These are phyloP conservation scores for Chamaecrista fasciculata DNA, from an alignment of 306 rosid genomes.

Conservation along the genomic window DNA sequence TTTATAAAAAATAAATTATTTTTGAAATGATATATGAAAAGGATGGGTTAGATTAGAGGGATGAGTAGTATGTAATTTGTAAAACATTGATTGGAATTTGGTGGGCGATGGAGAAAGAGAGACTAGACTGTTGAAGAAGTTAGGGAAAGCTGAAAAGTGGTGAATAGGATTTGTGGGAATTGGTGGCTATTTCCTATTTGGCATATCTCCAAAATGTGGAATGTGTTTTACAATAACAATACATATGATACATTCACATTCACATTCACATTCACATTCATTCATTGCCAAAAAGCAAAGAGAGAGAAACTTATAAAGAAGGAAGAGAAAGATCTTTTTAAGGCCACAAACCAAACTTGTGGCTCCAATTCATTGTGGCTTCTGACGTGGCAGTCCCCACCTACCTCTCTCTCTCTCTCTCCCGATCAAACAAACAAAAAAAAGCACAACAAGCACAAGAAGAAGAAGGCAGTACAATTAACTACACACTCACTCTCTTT, in stretches of 20 bases:
- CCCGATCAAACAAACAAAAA: neutral
- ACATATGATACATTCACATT: too few relatives aligned
- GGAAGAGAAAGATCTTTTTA: slow-evolving; percentile 28
- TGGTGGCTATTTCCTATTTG: slow-evolving; percentile 14
- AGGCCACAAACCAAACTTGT: slow-evolving; percentile 30
- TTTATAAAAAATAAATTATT: too few relatives aligned
- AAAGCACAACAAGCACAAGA: neutral
- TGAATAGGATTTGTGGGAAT: neutral
- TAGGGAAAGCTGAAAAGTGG: neutral
- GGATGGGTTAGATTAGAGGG: too few relatives aligned
- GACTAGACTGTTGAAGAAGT: neutral
- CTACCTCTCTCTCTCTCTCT: too few relatives aligned
- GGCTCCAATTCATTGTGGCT: slow-evolving; percentile 32
- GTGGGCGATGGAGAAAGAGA: slow-evolving; percentile 7
- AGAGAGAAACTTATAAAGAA: slow-evolving; percentile 5
- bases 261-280: too few relatives aligned
- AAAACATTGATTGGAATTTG: too few relatives aligned
- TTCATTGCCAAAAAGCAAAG: neutral
- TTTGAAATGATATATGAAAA: too few relatives aligned
- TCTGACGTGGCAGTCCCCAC: slow-evolving; percentile 23
- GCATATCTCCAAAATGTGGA: slow-evolving; percentile 12
- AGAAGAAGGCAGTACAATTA: neutral
- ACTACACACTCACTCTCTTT: neutral
- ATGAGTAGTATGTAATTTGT: too few relatives aligned
- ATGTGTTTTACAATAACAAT: too few relatives aligned